Percentiles rank a stretch among this genome's conserved stretches.
These are phyloP conservation scores for Fusarium fujikuroi DNA, from an alignment of 2,329 filamentous ascomycete species.

Conservation along the genomic window DNA sequence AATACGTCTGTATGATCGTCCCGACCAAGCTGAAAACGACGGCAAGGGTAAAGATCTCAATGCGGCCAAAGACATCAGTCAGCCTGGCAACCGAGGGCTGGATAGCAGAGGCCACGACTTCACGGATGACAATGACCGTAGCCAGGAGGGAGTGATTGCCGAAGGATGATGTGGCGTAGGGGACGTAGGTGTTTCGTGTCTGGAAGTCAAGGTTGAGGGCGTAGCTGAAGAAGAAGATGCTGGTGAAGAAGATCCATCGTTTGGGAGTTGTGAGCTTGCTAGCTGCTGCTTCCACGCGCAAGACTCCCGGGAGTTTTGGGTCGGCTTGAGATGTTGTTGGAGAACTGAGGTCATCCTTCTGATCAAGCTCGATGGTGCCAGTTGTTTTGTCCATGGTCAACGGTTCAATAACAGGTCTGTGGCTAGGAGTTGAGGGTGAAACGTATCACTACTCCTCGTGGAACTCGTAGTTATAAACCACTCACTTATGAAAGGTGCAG, in stretches of 20 bases:
- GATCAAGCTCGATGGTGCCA: background rate
- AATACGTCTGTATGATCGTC: background rate
- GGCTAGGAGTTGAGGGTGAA: background rate
- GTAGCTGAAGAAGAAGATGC: background rate
- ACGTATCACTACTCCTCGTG: background rate
- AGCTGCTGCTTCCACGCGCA: background rate
- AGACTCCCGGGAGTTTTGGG: background rate
- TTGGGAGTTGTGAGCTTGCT: background rate
- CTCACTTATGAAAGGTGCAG: background rate
- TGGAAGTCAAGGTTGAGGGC: background rate
- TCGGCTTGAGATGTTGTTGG: too few species aligned
- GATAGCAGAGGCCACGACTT: background rate
- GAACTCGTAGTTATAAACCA: background rate
- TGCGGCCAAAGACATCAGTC: background rate
- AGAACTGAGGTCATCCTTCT: rapidly evolving
- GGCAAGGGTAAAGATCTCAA: background rate
- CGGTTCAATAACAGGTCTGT: background rate
- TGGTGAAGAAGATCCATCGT: background rate
- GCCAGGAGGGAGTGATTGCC: background rate
- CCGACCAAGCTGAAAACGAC: background rate
- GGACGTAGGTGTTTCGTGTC: background rate
- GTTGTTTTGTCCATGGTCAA: background rate
- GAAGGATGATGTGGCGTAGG: background rate
- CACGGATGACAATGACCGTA: background rate
- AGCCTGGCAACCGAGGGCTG: background rate